Percentiles rank a stretch among this genome's conserved stretches.
These are phyloP conservation scores for Boechera retrofracta DNA, from an alignment of 345 rosid genomes.

Conservation along the genomic window DNA sequence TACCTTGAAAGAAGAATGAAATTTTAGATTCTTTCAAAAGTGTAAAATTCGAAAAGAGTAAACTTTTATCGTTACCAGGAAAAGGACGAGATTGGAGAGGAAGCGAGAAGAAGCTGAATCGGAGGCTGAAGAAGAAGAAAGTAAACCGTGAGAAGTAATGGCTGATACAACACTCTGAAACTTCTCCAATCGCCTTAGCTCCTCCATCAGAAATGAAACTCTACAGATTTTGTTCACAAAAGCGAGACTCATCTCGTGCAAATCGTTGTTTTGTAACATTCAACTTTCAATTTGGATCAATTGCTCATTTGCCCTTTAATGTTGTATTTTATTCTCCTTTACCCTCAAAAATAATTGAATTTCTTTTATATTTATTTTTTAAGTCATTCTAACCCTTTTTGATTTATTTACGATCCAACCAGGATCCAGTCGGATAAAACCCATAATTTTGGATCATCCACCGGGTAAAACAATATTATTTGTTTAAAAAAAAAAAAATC, in stretches of 20 bases:
- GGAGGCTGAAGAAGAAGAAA: conserved; percentile 44
- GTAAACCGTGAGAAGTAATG: conserved; percentile 51
- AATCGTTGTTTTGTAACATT: not conserved
- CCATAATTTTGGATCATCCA: too few relatives aligned
- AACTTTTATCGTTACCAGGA: conserved; percentile 52
- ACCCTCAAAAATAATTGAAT: too few relatives aligned
- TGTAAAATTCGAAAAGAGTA: not conserved
- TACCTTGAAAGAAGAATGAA: conserved; percentile 45
- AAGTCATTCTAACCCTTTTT: too few relatives aligned
- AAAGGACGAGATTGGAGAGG: conserved; percentile 62
- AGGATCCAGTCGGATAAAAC: too few relatives aligned
- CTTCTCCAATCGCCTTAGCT: conserved; percentile 71
- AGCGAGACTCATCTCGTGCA: not conserved
- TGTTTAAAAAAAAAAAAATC: too few relatives aligned
- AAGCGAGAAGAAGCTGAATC: conserved; percentile 60
- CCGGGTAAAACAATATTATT: too few relatives aligned
- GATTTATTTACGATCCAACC: too few relatives aligned
- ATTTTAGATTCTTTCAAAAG: not conserved
- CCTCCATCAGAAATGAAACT: conserved; percentile 55
- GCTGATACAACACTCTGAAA: conserved; percentile 57
- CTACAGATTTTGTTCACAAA: not conserved
- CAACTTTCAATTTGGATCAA: not conserved
- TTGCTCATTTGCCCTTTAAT: too few relatives aligned
- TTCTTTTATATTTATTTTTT: too few relatives aligned
- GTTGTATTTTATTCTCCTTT: too few relatives aligned